Conservation (phyloP, 2,329 filamentous ascomycete species). For the Aspergillus cejpii region DNA sequence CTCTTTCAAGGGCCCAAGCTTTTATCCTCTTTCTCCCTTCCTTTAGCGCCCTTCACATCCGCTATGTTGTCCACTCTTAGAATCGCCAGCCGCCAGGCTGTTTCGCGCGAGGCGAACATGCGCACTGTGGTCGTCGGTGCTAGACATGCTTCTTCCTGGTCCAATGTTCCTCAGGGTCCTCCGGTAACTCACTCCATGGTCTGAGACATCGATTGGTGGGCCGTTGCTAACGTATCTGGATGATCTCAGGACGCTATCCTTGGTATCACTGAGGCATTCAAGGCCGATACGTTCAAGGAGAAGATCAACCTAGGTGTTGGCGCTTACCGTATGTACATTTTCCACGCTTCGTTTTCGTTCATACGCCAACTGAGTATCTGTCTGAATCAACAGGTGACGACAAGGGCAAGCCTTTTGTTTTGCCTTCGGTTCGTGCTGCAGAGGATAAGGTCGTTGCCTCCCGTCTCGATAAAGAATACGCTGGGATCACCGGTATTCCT, state of each 20-base stretch:
- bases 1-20: slow-evolving; percentile 4
- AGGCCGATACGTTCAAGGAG: slow-evolving; percentile 84
- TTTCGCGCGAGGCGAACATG: slow-evolving; percentile 34
- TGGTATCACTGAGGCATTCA: slow-evolving; percentile 91
- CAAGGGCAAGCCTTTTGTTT: slow-evolving; percentile 94
- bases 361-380: background rate
- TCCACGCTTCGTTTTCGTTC: background rate
- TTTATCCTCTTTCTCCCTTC: slow-evolving; percentile 1
- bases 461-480: slow-evolving; percentile 91
- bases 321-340: slow-evolving; percentile 65
- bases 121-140: slow-evolving; percentile 40
- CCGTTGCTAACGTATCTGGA: slow-evolving; percentile 22
- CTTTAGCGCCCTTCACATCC: slow-evolving; percentile 5
- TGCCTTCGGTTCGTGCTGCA: slow-evolving; percentile 83
- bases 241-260: slow-evolving; percentile 41
- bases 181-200: slow-evolving; percentile 59
- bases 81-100: slow-evolving; percentile 40
- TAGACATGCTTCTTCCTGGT: slow-evolving; percentile 74
- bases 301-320: slow-evolving; percentile 99
- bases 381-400: slow-evolving; percentile 57
- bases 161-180: slow-evolving; percentile 85
- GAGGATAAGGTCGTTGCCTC: slow-evolving; percentile 77
- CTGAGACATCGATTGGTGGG: slow-evolving; percentile 5
- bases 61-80: slow-evolving; percentile 45
- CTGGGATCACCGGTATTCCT: slow-evolving; percentile 91